A percentile compares a stretch with the other conserved stretches of the same genome.
phyloP scores from a whole-genome alignment of 2,329 filamentous ascomycete genomes.

The Ophiosphaerella korrae region DNA sequence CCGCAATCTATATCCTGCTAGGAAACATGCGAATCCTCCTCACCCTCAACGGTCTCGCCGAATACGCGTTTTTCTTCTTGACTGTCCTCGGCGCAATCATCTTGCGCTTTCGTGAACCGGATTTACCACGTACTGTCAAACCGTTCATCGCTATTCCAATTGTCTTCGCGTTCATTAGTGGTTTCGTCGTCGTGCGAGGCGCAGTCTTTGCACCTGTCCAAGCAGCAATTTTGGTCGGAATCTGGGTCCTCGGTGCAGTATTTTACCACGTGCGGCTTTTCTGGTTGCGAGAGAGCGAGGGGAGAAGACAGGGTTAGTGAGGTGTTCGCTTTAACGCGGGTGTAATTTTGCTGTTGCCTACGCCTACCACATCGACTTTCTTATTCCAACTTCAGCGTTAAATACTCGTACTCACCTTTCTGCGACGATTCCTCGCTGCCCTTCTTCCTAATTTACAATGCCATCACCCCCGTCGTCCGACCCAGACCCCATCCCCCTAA shows the following conservation, averaged over 20 bases:
- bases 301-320: background rate
- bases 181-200: slow-evolving; percentile 43
- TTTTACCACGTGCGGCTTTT: slow-evolving; percentile 22
- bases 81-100: slow-evolving; percentile 65
- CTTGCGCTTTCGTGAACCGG: slow-evolving; percentile 62
- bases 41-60: slow-evolving; percentile 53
- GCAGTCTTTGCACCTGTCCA: slow-evolving; percentile 44
- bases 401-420: too few relatives aligned
- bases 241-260: slow-evolving; percentile 35
- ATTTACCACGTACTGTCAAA: slow-evolving; percentile 62
- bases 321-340: too few relatives aligned
- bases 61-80: slow-evolving; percentile 68
- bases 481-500: background rate
- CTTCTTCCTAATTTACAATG: too few relatives aligned
- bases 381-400: too few relatives aligned
- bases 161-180: slow-evolving; percentile 62
- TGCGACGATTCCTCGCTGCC: too few relatives aligned
- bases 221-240: slow-evolving; percentile 33
- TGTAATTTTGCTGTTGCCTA: too few relatives aligned
- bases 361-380: too few relatives aligned
- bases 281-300: slow-evolving; percentile 4
- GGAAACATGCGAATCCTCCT: slow-evolving; percentile 67
- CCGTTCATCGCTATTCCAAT: slow-evolving; percentile 60
- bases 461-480: background rate
- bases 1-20: slow-evolving; percentile 64